These are phyloP conservation scores for Olyra latifolia DNA, from an alignment of 176 grass and related monocot genomes.

Conservation along the genomic window DNA sequence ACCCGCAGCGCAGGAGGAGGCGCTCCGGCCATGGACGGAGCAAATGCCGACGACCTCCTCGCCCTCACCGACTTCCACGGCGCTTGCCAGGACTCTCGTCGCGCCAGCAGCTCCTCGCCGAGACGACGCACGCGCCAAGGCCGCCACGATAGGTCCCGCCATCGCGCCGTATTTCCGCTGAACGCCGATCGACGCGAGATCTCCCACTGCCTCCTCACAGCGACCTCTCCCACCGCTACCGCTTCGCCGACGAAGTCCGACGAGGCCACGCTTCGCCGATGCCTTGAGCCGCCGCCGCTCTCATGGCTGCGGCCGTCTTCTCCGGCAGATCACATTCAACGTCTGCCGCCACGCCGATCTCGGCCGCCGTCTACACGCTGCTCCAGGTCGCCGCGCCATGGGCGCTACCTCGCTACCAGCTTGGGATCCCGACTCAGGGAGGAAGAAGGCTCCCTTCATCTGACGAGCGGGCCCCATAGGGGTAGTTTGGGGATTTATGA, in stretches of 20 bases:
- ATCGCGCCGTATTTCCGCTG: slow-evolving; percentile 39
- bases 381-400: too few relatives aligned
- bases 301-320: slow-evolving; percentile 48
- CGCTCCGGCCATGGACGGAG: slow-evolving; percentile 49
- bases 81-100: slow-evolving; percentile 48
- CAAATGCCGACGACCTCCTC: slow-evolving; percentile 60
- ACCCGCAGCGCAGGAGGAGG: slow-evolving; percentile 59
- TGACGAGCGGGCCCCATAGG: too few relatives aligned
- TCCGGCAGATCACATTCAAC: too few relatives aligned
- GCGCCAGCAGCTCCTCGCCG: slow-evolving; percentile 41
- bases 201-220: slow-evolving; percentile 15
- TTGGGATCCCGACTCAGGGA: too few relatives aligned
- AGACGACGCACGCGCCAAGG: slow-evolving; percentile 48
- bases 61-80: slow-evolving; percentile 51
- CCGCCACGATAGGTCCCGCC: slow-evolving; percentile 37
- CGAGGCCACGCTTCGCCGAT: slow-evolving; percentile 47
- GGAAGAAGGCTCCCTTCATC: too few relatives aligned
- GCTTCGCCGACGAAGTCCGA: slow-evolving; percentile 29
- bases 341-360: too few relatives aligned
- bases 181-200: slow-evolving; percentile 50
- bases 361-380: too few relatives aligned
- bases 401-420: too few relatives aligned
- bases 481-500: too few relatives aligned
- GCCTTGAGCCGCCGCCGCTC: slow-evolving; percentile 37
- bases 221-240: slow-evolving; percentile 42